Evolutionary conservation across 257 asterid genomes (phyloP), one percentile per base, ranked within the genome.

Genomic region (Coffea canephora): DNA sequence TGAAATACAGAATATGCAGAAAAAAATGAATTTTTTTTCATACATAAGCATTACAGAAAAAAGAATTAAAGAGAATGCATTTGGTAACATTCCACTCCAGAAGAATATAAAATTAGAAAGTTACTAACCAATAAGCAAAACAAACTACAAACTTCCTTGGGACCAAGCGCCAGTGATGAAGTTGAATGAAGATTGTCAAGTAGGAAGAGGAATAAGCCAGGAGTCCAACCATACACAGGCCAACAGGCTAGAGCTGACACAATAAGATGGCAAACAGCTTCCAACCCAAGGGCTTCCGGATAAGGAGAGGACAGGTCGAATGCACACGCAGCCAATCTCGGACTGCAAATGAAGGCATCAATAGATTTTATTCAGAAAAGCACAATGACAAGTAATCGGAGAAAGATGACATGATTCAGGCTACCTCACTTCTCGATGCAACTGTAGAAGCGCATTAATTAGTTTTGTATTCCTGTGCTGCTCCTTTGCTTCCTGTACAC

Each of bases 201-300:
- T 62, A 96, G 89, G 83, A 83, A 91, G 81, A 85, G 95, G 80
- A 94, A 92, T 82, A 96, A 91, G 70, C 96, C 95, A 71, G 99
- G 98, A 77, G 96, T 92, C 99, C 99, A 96, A 84, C 96, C 89
- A 84, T 92, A 94, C 69, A 90, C 82, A 62, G 99, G 97, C 99
- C 99, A 96, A 91, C 95, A 94, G 76, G 99, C 98, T 80, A 96
- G 82, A 69, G 97, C 89, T 43, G 99, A 96, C 55, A 89, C 97
- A 83, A 94, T 84, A 85, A 96, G 97, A 86, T 92, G 95, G 90
- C 97, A 92, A 82, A 91, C 97, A 48, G 99, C 91, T 87, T 88
- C 95, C 84, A 84, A 87, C 77, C 97, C 96, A 85, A 92, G 96
- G 31, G 89, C 93, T 80, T 91, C 92, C 46, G 97, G 92, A 84